These are phyloP conservation scores for Lonicera japonica DNA, from an alignment of 129 eudicot genomes.

Conservation along the genomic window DNA sequence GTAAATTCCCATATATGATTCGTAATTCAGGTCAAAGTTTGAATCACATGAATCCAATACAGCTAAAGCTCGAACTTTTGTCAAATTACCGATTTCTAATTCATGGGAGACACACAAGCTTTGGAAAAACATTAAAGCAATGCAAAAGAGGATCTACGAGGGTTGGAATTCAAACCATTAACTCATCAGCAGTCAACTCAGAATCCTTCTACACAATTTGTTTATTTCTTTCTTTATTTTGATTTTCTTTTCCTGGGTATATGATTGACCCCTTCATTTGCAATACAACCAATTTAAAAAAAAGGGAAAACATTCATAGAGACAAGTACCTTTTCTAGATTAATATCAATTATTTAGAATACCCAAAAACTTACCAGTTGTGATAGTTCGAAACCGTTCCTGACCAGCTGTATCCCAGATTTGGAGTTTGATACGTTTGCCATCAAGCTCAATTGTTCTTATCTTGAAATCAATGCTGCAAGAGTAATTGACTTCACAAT, in stretches of 20 bases:
- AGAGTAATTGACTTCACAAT: neutral
- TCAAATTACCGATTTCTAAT: too few relatives aligned
- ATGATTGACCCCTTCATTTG: neutral
- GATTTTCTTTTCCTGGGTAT: too few relatives aligned
- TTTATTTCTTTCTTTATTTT: neutral
- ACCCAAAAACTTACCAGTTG: constrained; percentile 42
- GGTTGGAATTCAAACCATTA: too few relatives aligned
- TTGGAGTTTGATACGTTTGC: constrained; percentile 73
- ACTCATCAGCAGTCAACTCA: neutral
- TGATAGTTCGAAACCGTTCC: constrained; percentile 74
- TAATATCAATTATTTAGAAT: neutral
- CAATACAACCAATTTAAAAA: too few relatives aligned
- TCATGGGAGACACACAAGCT: too few relatives aligned
- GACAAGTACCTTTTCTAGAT: neutral
- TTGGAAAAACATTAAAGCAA: too few relatives aligned
- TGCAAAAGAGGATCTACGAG: too few relatives aligned
- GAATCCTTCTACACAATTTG: neutral
- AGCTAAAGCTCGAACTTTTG: too few relatives aligned
- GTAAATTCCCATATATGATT: too few relatives aligned
- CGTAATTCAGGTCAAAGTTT: too few relatives aligned
- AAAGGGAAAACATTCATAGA: neutral
- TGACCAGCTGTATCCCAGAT: constrained; percentile 94
- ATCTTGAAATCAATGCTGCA: constrained; percentile 73
- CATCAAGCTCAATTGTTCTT: constrained; percentile 79
- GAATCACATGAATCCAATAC: too few relatives aligned